Base-by-base conservation (phyloP, 2,329 filamentous ascomycete species). In the Alternaria sp. region DNA sequence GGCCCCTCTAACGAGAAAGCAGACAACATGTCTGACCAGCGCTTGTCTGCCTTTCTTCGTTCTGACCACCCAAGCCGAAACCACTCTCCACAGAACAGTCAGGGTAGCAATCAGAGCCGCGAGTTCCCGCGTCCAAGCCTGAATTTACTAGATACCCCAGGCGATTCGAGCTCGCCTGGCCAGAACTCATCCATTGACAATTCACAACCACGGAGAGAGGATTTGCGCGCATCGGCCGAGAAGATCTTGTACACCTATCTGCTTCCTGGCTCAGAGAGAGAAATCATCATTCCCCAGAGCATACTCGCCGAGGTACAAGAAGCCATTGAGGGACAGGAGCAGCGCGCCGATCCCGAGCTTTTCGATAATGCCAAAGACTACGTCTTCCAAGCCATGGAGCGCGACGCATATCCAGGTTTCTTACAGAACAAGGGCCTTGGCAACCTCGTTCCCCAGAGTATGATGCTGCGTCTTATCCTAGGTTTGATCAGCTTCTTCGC, bases 241-340 rank as follows among this genome's bases (percentile, higher is more conserved):
- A 97, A 97, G 85, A 97, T 99, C 51, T 86, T 99, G n/a, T 99
- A 97, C 81, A 98, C 94, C 1, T 99, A 95, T 75, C 85, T 99
- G 6, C 87, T 99, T 2, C 93, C 94, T 0, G 94, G 93, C n/a
- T 92, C 95, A 0, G 95, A 99, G 81, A 89, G 96, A 69, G 95
- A 99, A 80, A 98, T 99, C 68, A 93, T 94, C 47, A 86, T 99
- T 6, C 94, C 95, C 0, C 91, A 94, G 62, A 89, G 89, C 34
- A 97, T 98, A 74, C 90, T 94, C 0, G 86, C 91, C 55, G 89
- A 94, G 24, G 94, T 98, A 61, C 96, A 93, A 39, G 86, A 89
- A 20, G 88, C 92, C 14, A 96, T 99, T 64, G 95, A 99, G 80
- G 91, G 94, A 68, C 70, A 72, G 1, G 89, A 93, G 66, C 92